phyloP scores from a whole-genome alignment of 2,329 filamentous ascomycete species.

The Pyrenochaeta sp. region DNA sequence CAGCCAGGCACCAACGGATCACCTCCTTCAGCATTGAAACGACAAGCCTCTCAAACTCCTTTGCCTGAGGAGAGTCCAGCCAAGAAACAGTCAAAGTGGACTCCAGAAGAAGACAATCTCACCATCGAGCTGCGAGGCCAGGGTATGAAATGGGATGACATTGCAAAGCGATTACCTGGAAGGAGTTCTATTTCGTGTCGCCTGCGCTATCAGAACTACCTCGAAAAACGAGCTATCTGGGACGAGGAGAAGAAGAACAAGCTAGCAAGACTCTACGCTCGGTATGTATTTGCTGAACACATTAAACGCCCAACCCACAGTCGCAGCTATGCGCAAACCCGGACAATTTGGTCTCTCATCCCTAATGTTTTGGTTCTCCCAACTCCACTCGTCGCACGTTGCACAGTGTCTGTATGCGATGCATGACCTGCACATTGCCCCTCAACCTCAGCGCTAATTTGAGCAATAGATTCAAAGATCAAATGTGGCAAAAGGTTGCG shows the following conservation, averaged over 20 bases:
- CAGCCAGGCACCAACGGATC: constrained; percentile 38
- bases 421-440: constrained; percentile 4
- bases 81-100: constrained; percentile 89
- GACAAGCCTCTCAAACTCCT: constrained; percentile 48
- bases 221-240: constrained; percentile 92
- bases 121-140: constrained; percentile 90
- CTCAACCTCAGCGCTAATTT: constrained; percentile 29
- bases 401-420: constrained; percentile 11
- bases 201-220: constrained; percentile 95
- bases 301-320: constrained; percentile 12
- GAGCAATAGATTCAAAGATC: constrained; percentile 81
- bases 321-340: constrained; percentile 2
- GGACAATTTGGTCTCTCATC: constrained; percentile 11
- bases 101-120: constrained; percentile 86
- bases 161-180: constrained; percentile 87
- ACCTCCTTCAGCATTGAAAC: constrained; percentile 45
- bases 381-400: not conserved
- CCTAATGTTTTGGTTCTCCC: constrained; percentile 11
- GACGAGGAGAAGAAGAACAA: constrained; percentile 98
- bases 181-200: constrained; percentile 93
- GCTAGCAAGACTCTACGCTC: constrained; percentile 90
- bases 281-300: constrained; percentile 62
- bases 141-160: constrained; percentile 99
- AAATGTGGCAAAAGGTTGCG: constrained; percentile 97
- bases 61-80: constrained; percentile 45